Evolutionary conservation across 78 protist genomes (phyloP).

Genomic region (Parvularia atlantis): DNA sequence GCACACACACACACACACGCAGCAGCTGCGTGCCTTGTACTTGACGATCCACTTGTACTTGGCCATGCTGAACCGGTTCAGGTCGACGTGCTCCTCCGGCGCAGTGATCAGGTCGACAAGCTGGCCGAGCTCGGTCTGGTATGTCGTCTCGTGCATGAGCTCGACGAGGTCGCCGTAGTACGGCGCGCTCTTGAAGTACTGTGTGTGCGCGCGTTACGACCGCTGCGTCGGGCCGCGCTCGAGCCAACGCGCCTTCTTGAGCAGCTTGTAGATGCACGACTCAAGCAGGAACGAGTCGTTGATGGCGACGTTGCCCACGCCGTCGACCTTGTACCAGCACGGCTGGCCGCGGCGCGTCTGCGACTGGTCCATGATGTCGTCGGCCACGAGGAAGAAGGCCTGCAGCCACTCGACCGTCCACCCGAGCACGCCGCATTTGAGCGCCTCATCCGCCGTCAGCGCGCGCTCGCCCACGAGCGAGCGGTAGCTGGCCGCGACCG

Average conservation of each 20-base stretch:
- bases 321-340: slow-evolving; percentile 75
- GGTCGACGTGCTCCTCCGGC: slow-evolving; percentile 47
- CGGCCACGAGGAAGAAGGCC: slow-evolving; percentile 90
- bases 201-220: too few relatives aligned
- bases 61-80: slow-evolving; percentile 40
- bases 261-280: slow-evolving; percentile 54
- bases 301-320: slow-evolving; percentile 75
- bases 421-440: slow-evolving; percentile 63
- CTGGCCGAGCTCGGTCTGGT: slow-evolving; percentile 90
- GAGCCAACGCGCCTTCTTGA: too few relatives aligned
- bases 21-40: not conserved
- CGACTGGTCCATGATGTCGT: slow-evolving; percentile 95
- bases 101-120: slow-evolving; percentile 77
- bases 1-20: too few relatives aligned
- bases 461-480: slow-evolving; percentile 33
- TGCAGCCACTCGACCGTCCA: slow-evolving; percentile 91
- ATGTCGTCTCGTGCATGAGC: slow-evolving; percentile 68
- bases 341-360: slow-evolving; percentile 86
- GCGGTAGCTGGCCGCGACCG: slow-evolving; percentile 43
- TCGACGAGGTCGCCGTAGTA: slow-evolving; percentile 64
- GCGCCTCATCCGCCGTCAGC: slow-evolving; percentile 20
- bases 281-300: slow-evolving; percentile 88
- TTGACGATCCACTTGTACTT: not conserved
- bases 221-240: too few relatives aligned
- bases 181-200: slow-evolving; percentile 51